Percentiles rank a stretch among this genome's conserved stretches.
Evolutionary conservation across 176 grass and related monocot species (phyloP).

Genomic region (Oryza rufipogon): DNA sequence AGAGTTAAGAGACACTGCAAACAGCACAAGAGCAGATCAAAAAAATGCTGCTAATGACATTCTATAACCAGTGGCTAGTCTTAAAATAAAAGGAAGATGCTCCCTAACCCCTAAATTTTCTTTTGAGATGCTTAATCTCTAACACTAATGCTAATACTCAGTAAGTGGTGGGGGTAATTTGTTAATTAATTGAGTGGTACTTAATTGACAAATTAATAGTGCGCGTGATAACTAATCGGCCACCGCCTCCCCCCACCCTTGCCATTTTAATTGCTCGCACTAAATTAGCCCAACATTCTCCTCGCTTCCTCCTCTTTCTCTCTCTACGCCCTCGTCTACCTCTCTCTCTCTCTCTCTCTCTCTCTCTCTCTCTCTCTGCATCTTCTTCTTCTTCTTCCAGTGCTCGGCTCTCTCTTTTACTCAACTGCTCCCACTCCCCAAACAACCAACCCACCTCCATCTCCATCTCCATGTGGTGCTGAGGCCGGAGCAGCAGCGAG

Average conservation of each 20-base stretch:
- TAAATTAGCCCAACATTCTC: conserved; percentile 46
- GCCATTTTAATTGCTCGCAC: conserved; percentile 48
- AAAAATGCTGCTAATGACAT: not conserved
- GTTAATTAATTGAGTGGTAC: not conserved
- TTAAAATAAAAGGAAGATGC: conserved; percentile 18
- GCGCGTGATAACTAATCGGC: conserved; percentile 41
- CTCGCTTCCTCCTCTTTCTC: conserved; percentile 10
- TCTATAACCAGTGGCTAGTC: not conserved
- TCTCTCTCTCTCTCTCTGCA: conserved; percentile 2
- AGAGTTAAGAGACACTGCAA: conserved; percentile 2
- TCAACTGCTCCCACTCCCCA: conserved; percentile 44
- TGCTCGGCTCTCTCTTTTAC: conserved; percentile 30
- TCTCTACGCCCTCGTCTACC: no score
- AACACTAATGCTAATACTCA: not conserved
- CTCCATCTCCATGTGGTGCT: not conserved
- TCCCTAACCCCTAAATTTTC: conserved; percentile 27
- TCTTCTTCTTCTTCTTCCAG: not conserved
- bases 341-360: no score
- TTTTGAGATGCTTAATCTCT: not conserved
- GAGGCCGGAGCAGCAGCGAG: not conserved
- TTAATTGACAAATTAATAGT: conserved; percentile 10
- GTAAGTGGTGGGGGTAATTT: not conserved
- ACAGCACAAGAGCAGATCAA: not conserved
- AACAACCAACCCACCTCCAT: conserved; percentile 27
- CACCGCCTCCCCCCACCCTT: conserved; percentile 7